Evolutionary conservation across 257 asterid species (phyloP).

Genomic region (Nicotiana attenuata): DNA sequence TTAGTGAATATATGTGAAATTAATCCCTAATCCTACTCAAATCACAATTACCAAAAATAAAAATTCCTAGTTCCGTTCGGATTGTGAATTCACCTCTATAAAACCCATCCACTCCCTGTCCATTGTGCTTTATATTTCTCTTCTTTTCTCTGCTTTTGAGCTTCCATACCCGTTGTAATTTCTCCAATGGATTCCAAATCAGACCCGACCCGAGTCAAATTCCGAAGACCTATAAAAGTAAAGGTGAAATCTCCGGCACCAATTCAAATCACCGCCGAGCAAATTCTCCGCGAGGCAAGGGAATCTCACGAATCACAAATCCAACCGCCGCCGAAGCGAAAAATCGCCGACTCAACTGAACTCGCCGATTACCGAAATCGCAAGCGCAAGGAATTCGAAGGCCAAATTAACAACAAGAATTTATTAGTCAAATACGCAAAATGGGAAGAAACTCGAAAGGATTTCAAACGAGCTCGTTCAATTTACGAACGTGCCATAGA

Average conservation of each 20-base stretch:
- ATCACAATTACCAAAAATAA: not conserved
- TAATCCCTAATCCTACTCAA: not conserved
- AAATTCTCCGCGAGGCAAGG: no score
- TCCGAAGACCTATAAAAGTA: constrained; percentile 69
- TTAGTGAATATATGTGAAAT: not conserved
- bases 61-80: not conserved
- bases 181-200: not conserved
- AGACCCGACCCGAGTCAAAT: constrained; percentile 30
- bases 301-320: constrained; percentile 64
- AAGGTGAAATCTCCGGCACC: constrained; percentile 74
- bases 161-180: no score
- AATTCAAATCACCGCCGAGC: constrained; percentile 58
- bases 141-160: no score
- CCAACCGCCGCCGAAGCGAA: constrained; percentile 66
- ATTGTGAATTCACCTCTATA: not conserved
- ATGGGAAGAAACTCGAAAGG: constrained; percentile 84
- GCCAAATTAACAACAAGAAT: constrained; percentile 56
- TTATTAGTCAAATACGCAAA: constrained; percentile 83
- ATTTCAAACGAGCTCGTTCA: constrained; percentile 65
- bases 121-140: not conserved
- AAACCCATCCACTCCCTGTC: not conserved
- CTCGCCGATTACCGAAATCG: constrained; percentile 69
- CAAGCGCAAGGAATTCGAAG: constrained; percentile 71
- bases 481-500: constrained; percentile 91
- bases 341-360: constrained; percentile 61